Evolutionary conservation across 2,329 filamentous ascomycete species (phyloP).

Genomic region (Paradendryphiella salina): DNA sequence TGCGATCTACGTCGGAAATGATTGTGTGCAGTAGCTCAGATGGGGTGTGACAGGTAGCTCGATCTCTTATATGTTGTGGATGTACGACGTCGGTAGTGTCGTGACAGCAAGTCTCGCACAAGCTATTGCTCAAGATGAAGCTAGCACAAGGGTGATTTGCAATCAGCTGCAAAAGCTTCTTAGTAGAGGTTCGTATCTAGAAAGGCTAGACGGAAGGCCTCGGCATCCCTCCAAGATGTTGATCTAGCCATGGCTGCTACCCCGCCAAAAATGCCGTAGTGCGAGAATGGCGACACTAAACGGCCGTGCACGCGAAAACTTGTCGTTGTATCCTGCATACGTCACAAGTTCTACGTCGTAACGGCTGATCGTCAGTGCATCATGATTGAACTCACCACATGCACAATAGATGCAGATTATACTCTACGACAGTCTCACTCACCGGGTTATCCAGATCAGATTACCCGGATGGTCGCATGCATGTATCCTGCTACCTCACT

Average conservation of each 20-base stretch:
- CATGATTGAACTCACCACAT: not conserved
- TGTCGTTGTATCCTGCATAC: not conserved
- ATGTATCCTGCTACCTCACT: slow-evolving; percentile 2
- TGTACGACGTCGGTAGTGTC: too few species aligned
- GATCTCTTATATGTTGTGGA: too few species aligned
- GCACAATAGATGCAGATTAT: not conserved
- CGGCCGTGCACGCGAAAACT: not conserved
- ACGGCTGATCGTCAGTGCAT: not conserved
- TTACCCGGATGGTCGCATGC: not conserved
- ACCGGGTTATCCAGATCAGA: not conserved
- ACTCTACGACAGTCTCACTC: not conserved
- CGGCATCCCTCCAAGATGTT: not conserved
- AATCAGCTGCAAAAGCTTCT: too few species aligned
- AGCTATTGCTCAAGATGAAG: too few species aligned
- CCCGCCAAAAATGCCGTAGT: slow-evolving; percentile 1
- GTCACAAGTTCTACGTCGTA: not conserved
- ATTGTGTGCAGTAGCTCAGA: too few species aligned
- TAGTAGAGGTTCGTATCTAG: not conserved
- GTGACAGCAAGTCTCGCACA: too few species aligned
- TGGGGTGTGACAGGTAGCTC: too few species aligned
- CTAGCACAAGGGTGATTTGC: too few species aligned
- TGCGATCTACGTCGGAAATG: too few species aligned
- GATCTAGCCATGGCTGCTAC: not conserved
- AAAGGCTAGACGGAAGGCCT: not conserved
- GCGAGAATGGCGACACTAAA: not conserved